phyloP scores from a whole-genome alignment of 108 stramenopile species.

The Conticribra weissflogii region DNA sequence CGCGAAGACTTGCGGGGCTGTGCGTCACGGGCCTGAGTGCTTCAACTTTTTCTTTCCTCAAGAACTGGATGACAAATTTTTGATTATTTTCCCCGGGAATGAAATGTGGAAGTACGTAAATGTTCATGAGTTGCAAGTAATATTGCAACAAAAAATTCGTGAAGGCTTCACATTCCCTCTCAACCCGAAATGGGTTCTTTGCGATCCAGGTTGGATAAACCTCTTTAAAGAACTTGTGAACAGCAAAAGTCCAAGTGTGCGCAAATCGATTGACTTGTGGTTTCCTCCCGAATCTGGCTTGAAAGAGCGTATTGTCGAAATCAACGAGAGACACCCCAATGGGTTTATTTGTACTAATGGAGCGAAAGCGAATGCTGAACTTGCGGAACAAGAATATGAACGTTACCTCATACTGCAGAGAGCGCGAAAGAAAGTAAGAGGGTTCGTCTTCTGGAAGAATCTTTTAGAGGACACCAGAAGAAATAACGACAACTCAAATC shows the following conservation, averaged over 20 bases:
- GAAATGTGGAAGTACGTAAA: slow-evolving; percentile 52
- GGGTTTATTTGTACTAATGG: slow-evolving; percentile 39
- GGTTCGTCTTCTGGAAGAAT: slow-evolving; percentile 10
- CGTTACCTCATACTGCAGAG: slow-evolving; percentile 24
- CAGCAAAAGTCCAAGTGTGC: slow-evolving; percentile 42
- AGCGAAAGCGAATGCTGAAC: background rate
- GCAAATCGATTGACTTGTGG: slow-evolving; percentile 52
- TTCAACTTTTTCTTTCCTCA: slow-evolving; percentile 72
- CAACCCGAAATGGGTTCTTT: slow-evolving; percentile 63
- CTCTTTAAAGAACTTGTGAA: slow-evolving; percentile 61
- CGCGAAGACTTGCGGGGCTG: slow-evolving; percentile 44
- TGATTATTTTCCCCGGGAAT: slow-evolving; percentile 43
- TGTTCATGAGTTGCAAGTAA: slow-evolving; percentile 38
- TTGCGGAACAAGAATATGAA: slow-evolving; percentile 34
- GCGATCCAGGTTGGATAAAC: slow-evolving; percentile 55
- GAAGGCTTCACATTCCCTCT: slow-evolving; percentile 60
- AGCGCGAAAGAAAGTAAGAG: slow-evolving; percentile 11
- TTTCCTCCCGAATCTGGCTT: slow-evolving; percentile 59
- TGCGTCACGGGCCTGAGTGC: slow-evolving; percentile 70
- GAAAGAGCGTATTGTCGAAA: slow-evolving; percentile 61
- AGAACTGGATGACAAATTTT: slow-evolving; percentile 58
- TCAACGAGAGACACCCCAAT: slow-evolving; percentile 48
- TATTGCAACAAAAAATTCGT: slow-evolving; percentile 47
- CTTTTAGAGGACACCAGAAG: background rate
- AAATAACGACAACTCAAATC: background rate